These are phyloP conservation scores for Puccinia polysora DNA, from an alignment of 1,284 basidiomycete species.

Conservation along the genomic window DNA sequence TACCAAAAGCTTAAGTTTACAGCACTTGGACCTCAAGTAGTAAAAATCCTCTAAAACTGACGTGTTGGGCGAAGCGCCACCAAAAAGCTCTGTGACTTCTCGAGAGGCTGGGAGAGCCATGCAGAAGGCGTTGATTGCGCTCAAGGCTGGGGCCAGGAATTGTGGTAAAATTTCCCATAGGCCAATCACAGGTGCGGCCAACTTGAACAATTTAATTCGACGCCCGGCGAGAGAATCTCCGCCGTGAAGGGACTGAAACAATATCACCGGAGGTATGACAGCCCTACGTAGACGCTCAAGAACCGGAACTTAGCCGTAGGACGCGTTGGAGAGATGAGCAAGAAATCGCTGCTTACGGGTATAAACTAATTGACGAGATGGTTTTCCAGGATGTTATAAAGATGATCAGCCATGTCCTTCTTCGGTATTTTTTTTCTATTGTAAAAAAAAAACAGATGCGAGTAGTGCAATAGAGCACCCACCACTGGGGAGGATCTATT, in stretches of 20 bases:
- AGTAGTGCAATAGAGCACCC: no score
- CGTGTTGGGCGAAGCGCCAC: conserved; percentile 43
- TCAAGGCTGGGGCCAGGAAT: conserved; percentile 41
- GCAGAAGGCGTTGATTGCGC: conserved; percentile 42
- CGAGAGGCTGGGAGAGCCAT: conserved; percentile 31
- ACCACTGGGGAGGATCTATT: conserved; percentile 18
- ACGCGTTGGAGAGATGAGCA: neutral
- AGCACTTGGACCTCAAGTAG: neutral
- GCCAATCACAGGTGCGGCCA: conserved; percentile 36
- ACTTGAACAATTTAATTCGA: conserved; percentile 36
- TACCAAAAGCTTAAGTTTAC: neutral
- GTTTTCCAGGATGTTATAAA: no score
- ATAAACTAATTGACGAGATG: no score
- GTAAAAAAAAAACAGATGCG: no score
- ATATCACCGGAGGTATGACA: conserved; percentile 41
- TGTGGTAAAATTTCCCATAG: conserved; percentile 43
- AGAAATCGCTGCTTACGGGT: neutral
- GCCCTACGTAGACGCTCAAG: conserved; percentile 5
- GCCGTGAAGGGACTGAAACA: conserved; percentile 42
- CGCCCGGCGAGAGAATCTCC: conserved; percentile 33
- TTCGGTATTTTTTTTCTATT: no score
- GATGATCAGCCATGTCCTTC: no score
- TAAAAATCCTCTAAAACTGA: neutral
- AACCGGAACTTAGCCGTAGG: neutral
- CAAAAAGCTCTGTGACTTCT: conserved; percentile 36